phyloP scores from a whole-genome alignment of 805 yeast species.

The Maudiozyma bulderi region DNA sequence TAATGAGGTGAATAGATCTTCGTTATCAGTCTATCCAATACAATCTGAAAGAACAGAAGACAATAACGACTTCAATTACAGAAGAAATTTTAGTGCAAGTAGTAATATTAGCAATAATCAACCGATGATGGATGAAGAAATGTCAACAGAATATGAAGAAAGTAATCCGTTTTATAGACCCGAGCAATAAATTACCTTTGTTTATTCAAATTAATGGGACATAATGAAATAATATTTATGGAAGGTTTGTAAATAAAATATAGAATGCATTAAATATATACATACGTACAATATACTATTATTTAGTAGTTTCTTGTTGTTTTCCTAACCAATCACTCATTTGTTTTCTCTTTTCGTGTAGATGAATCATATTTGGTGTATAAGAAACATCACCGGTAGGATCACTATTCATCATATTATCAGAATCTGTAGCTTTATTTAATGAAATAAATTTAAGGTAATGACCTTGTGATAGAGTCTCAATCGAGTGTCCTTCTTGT shows the following conservation, averaged over 20 bases:
- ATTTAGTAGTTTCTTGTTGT: neutral
- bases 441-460: constrained; percentile 23
- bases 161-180: neutral
- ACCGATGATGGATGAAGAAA: neutral
- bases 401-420: constrained; percentile 21
- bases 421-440: constrained; percentile 24
- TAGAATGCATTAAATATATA: too few species aligned
- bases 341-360: constrained; percentile 18
- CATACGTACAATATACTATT: neutral
- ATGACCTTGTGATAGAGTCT: constrained; percentile 11
- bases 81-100: neutral
- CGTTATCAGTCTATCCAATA: neutral
- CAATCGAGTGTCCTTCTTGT: constrained; percentile 9
- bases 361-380: constrained; percentile 23
- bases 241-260: too few species aligned
- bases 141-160: neutral
- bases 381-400: constrained; percentile 23
- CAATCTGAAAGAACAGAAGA: neutral
- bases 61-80: neutral
- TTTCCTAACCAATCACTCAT: constrained; percentile 13
- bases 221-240: too few species aligned
- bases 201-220: too few species aligned
- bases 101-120: neutral
- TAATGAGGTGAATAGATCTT: neutral
- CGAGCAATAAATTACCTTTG: too few species aligned